Conservation (phyloP, 345 rosid species). For the Trapa incisa region DNA sequence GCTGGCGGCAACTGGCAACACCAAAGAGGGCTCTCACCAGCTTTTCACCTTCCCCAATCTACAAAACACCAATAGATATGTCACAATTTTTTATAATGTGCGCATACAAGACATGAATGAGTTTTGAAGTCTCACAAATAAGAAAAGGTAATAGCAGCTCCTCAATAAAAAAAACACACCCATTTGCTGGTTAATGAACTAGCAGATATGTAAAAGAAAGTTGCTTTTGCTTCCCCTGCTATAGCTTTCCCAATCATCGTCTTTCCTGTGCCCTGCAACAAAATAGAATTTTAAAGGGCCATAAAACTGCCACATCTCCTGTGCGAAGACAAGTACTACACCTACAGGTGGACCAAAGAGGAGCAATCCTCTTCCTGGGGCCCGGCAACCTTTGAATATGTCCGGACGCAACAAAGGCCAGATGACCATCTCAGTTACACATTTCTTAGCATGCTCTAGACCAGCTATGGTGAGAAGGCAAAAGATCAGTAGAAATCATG, state of each 20-base stretch:
- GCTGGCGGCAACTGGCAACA: conserved; percentile 96
- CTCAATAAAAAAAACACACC: conserved; percentile 37
- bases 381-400: conserved; percentile 90
- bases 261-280: conserved; percentile 83
- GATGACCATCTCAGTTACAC: conserved; percentile 97
- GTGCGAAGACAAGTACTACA: conserved; percentile 6
- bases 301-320: conserved; percentile 8
- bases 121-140: background rate
- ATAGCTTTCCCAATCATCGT: conserved; percentile 99
- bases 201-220: conserved; percentile 94
- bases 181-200: conserved; percentile 99
- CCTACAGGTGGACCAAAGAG: conserved; percentile 97
- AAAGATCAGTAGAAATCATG: conserved; percentile 13
- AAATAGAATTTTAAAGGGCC: conserved; percentile 10
- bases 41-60: conserved; percentile 99
- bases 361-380: conserved; percentile 98
- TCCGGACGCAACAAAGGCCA: conserved; percentile 97
- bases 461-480: conserved; percentile 55
- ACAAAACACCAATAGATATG: conserved; percentile 11
- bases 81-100: background rate
- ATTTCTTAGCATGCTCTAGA: conserved; percentile 95
- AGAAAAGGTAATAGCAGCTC: conserved; percentile 4
- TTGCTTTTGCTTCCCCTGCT: conserved; percentile 99
- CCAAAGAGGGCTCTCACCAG: conserved; percentile 96
- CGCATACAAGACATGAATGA: background rate